Conservation (phyloP, 768 basidiomycete genomes). For the Mycena pura region DNA sequence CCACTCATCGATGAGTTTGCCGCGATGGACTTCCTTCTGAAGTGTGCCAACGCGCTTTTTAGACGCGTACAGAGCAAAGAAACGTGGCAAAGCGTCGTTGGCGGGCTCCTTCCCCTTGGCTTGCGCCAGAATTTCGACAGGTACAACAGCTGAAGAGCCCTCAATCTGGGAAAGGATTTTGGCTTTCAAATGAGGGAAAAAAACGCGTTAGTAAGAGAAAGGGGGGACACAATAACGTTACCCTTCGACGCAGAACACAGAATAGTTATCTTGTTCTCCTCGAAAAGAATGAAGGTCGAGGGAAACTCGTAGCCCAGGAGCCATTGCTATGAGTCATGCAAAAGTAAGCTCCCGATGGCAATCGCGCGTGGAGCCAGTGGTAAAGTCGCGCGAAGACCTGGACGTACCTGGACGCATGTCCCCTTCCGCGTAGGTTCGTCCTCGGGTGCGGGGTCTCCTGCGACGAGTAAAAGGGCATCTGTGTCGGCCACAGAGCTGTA, state of each 20-base stretch:
- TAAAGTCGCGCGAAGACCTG: neutral
- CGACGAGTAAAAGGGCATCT: conserved; percentile 73
- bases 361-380: conserved; percentile 13
- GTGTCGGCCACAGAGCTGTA: conserved; percentile 69
- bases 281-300: conserved; percentile 87
- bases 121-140: conserved; percentile 78
- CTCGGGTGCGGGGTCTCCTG: conserved; percentile 82
- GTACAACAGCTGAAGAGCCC: conserved; percentile 58
- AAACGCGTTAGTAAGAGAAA: conserved; percentile 13
- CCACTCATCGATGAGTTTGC: conserved; percentile 92
- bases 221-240: conserved; percentile 35
- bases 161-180: conserved; percentile 86
- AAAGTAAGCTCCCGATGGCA: conserved; percentile 21
- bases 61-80: conserved; percentile 66
- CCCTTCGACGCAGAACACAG: conserved; percentile 92
- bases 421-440: conserved; percentile 93
- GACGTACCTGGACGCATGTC: conserved; percentile 85
- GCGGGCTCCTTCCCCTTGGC: conserved; percentile 82
- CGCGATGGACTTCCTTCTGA: conserved; percentile 82
- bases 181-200: conserved; percentile 51
- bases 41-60: conserved; percentile 75
- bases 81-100: conserved; percentile 75
- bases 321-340: conserved; percentile 74
- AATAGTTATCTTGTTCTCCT: conserved; percentile 76
- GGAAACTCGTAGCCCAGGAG: conserved; percentile 98